These are phyloP conservation scores for Clitopilus hobsonii DNA, from an alignment of 768 basidiomycete genomes.

Conservation along the genomic window DNA sequence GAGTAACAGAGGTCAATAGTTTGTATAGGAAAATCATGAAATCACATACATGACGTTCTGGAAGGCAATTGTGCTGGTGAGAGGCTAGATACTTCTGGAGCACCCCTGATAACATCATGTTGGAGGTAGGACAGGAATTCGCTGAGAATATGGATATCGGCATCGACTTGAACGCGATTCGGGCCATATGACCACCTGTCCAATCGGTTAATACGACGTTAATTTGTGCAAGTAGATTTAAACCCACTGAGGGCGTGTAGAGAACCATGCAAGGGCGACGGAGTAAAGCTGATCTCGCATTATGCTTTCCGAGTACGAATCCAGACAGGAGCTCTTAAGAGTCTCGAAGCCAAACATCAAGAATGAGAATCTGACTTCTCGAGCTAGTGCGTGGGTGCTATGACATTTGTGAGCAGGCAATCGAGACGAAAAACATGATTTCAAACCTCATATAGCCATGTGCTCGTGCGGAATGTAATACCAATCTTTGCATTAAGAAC, in stretches of 20 bases:
- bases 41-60: slow-evolving; percentile 35
- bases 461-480: slow-evolving; percentile 73
- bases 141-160: slow-evolving; percentile 81
- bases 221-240: neutral
- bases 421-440: neutral
- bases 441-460: slow-evolving; percentile 70
- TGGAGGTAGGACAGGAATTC: slow-evolving; percentile 81
- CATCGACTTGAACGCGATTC: slow-evolving; percentile 83
- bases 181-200: slow-evolving; percentile 94
- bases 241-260: slow-evolving; percentile 85
- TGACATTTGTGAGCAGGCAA: slow-evolving; percentile 4
- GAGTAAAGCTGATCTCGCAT: slow-evolving; percentile 74
- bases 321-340: slow-evolving; percentile 81
- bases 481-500: slow-evolving; percentile 79
- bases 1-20: neutral
- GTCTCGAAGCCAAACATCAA: slow-evolving; percentile 92
- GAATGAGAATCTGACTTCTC: slow-evolving; percentile 87
- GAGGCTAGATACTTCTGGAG: slow-evolving; percentile 56
- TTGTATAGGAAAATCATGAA: neutral
- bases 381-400: slow-evolving; percentile 89
- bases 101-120: slow-evolving; percentile 63
- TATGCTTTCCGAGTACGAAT: slow-evolving; percentile 72
- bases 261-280: slow-evolving; percentile 89
- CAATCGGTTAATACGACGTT: slow-evolving; percentile 3
- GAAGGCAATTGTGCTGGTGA: slow-evolving; percentile 43